A percentile compares a stretch with the other conserved stretches of the same genome.
Conservation (phyloP, 2,329 filamentous ascomycete genomes). For the Trichocomaceae sp. region DNA sequence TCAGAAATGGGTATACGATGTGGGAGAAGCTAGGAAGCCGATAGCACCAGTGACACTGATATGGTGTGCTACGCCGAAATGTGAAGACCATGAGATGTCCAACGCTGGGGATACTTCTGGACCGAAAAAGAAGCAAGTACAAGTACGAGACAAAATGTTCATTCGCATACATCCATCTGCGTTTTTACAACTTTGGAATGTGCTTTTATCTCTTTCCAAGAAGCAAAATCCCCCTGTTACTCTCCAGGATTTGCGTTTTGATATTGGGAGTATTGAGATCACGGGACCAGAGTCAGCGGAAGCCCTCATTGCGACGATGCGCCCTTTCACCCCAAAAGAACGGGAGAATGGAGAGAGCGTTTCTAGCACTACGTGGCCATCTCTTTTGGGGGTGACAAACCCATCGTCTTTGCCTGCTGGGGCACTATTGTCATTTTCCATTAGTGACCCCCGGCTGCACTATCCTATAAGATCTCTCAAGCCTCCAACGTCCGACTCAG, state of each 20-base stretch:
- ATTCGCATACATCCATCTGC: slow-evolving; percentile 77
- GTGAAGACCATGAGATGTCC: slow-evolving; percentile 30
- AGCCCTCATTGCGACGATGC: slow-evolving; percentile 62
- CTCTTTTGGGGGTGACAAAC: slow-evolving; percentile 52
- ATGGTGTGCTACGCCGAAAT: slow-evolving; percentile 55
- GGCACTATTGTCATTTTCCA: slow-evolving; percentile 63
- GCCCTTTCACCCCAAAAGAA: slow-evolving; percentile 33
- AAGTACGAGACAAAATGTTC: slow-evolving; percentile 51
- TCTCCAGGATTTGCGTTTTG: slow-evolving; percentile 62
- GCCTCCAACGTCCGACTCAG: slow-evolving; percentile 31
- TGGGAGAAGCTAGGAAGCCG: slow-evolving; percentile 46
- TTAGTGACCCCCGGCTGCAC: slow-evolving; percentile 71
- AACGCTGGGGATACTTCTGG: slow-evolving; percentile 20
- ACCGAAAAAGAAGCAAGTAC: slow-evolving; percentile 20
- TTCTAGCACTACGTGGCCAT: slow-evolving; percentile 36
- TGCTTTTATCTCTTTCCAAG: slow-evolving; percentile 53
- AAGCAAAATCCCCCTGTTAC: slow-evolving; percentile 55
- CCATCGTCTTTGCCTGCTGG: slow-evolving; percentile 63
- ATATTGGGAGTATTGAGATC: slow-evolving; percentile 65
- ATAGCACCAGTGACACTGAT: slow-evolving; percentile 69
- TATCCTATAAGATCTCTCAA: slow-evolving; percentile 61
- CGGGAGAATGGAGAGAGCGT: slow-evolving; percentile 17
- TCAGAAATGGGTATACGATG: slow-evolving; percentile 53
- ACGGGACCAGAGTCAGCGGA: slow-evolving; percentile 73
- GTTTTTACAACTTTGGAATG: slow-evolving; percentile 58